Evolutionary conservation across 495 filamentous ascomycete species (phyloP).

Genomic region (Trichoderma gamsii): DNA sequence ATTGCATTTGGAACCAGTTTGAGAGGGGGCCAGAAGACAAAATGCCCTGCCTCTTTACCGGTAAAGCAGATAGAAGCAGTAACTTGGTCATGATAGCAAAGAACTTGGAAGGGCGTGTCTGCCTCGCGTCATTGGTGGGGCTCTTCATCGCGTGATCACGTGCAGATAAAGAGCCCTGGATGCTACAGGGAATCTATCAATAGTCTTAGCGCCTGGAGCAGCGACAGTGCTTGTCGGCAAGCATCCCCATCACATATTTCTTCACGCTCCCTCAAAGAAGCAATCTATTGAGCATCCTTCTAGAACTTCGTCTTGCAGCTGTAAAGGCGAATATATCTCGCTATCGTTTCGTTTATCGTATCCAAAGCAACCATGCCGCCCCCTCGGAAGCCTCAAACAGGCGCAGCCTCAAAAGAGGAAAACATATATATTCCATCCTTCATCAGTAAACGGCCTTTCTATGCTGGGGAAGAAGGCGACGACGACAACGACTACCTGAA

Average conservation of each 20-base stretch:
- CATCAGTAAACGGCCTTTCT: conserved; percentile 97
- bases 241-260: neutral
- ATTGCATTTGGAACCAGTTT: neutral
- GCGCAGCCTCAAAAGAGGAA: conserved; percentile 62
- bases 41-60: neutral
- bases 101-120: neutral
- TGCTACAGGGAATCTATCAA: neutral
- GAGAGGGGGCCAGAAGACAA: neutral
- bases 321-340: neutral
- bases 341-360: neutral
- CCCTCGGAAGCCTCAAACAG: conserved; percentile 35
- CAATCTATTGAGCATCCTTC: neutral
- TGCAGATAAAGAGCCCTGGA: neutral
- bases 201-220: neutral
- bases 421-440: conserved; percentile 99
- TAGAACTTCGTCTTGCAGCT: neutral
- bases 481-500: conserved; percentile 84
- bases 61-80: neutral
- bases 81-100: neutral
- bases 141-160: neutral
- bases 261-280: neutral
- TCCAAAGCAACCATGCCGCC: conserved; percentile 24
- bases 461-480: conserved; percentile 73
- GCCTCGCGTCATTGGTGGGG: conserved; percentile 2
- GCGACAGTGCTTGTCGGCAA: neutral